Evolutionary conservation across 306 rosid species (phyloP).

Genomic region (Medicago truncatula): DNA sequence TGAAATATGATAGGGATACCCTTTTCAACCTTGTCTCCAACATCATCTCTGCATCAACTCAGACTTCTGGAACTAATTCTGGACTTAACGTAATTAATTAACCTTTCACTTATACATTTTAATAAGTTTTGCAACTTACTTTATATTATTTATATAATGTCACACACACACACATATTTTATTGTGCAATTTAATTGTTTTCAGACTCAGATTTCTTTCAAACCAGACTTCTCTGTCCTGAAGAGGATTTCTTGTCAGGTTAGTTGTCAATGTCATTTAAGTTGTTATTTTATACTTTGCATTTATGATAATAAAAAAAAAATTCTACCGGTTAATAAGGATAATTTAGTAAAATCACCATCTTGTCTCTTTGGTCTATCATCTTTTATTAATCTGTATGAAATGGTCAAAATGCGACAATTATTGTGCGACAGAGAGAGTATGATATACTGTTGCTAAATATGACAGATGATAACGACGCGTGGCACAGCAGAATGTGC

Average conservation of each 20-base stretch:
- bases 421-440: too few species aligned
- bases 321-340: too few species aligned
- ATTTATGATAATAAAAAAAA: too few species aligned
- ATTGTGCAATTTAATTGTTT: not conserved
- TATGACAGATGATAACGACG: constrained; percentile 36
- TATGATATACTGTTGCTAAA: not conserved
- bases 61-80: constrained; percentile 19
- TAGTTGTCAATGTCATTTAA: not conserved
- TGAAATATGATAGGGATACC: not conserved
- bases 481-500: constrained; percentile 27
- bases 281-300: not conserved
- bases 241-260: constrained; percentile 48
- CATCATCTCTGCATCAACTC: constrained; percentile 22
- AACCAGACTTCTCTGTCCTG: constrained; percentile 27
- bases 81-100: not conserved
- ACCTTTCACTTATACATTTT: not conserved
- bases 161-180: not conserved
- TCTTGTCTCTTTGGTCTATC: too few species aligned
- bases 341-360: too few species aligned
- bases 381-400: too few species aligned
- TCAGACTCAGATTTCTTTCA: constrained; percentile 22
- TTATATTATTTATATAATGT: not conserved
- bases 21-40: constrained; percentile 27
- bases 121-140: not conserved
- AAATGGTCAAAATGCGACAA: too few species aligned